phyloP scores from a whole-genome alignment of 129 eudicot genomes.

The Kitagawia praeruptora region DNA sequence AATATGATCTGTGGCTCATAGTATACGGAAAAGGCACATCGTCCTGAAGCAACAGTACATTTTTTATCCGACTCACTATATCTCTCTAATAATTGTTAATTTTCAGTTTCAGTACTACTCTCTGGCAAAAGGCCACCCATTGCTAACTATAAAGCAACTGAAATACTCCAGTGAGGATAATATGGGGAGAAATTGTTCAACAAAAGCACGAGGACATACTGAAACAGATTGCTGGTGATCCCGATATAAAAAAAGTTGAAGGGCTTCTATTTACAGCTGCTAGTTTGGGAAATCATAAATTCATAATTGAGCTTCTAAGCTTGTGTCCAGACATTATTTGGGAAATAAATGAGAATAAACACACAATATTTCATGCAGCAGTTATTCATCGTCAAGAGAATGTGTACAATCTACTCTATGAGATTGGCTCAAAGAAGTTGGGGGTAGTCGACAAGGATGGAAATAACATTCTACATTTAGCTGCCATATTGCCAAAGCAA shows the following conservation, averaged over 20 bases:
- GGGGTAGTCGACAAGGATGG: background rate
- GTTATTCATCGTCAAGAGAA: conserved; percentile 15
- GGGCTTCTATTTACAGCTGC: conserved; percentile 11
- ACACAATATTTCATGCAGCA: conserved; percentile 14
- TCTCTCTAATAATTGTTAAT: too few species aligned
- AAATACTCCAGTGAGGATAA: too few species aligned
- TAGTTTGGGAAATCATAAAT: conserved; percentile 10
- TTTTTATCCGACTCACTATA: too few species aligned
- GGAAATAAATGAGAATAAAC: background rate
- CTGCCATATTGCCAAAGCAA: conserved; percentile 4
- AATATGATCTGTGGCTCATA: too few species aligned
- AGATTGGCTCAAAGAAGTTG: conserved; percentile 13
- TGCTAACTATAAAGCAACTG: too few species aligned
- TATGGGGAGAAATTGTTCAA: too few species aligned
- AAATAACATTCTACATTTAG: conserved; percentile 17
- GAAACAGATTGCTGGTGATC: too few species aligned
- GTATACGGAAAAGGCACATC: too few species aligned
- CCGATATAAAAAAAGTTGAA: background rate
- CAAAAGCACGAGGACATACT: too few species aligned
- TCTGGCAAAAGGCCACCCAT: too few species aligned
- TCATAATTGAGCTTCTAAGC: background rate
- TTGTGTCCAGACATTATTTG: conserved; percentile 16
- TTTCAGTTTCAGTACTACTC: too few species aligned
- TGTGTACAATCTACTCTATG: conserved; percentile 14
- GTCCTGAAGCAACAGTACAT: too few species aligned